Percentiles rank a stretch among this genome's conserved stretches.
phyloP scores from a whole-genome alignment of 139 green algal species.

The Raphidocelis subcapitata region DNA sequence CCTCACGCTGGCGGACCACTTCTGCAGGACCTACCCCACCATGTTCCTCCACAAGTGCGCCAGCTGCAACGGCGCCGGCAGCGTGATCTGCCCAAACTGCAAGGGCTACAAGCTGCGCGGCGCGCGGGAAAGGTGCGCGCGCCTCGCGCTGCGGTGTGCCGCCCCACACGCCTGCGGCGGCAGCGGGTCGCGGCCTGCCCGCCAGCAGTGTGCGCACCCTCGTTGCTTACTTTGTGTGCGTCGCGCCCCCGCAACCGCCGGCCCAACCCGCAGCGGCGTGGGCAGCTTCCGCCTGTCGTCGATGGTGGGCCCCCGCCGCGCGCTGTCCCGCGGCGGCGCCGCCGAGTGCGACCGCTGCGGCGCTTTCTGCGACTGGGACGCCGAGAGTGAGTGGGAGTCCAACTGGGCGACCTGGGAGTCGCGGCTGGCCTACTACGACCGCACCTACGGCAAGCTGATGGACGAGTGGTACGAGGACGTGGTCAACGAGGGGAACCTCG shows the following conservation, averaged over 20 bases:
- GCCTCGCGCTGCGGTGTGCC: too few relatives aligned
- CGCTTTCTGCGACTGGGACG: conserved; percentile 48
- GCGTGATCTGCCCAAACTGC: conserved; percentile 43
- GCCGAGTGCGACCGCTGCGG: conserved; percentile 47
- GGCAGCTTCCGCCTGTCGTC: too few relatives aligned
- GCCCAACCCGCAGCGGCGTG: too few relatives aligned
- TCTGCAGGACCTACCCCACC: conserved; percentile 42
- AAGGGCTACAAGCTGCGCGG: conserved; percentile 40
- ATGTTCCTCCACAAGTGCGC: conserved; percentile 52
- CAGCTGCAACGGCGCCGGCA: conserved; percentile 46
- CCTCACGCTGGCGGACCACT: conserved; percentile 56
- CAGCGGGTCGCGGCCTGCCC: too few relatives aligned
- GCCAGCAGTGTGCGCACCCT: too few relatives aligned
- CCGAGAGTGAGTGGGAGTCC: conserved; percentile 52
- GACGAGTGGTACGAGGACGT: conserved; percentile 65
- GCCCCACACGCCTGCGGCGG: too few relatives aligned
- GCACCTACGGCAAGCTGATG: conserved; percentile 39
- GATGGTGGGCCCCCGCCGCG: too few relatives aligned
- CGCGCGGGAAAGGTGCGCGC: too few relatives aligned
- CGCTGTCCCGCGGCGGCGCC: background rate
- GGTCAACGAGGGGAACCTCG: conserved; percentile 46
- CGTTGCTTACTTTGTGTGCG: too few relatives aligned
- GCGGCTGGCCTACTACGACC: conserved; percentile 53
- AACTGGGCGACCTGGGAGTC: conserved; percentile 22
- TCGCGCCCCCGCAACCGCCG: too few relatives aligned